Evolutionary conservation across 2,329 filamentous ascomycete genomes (phyloP).

Genomic region (Hypoxylon sp.): DNA sequence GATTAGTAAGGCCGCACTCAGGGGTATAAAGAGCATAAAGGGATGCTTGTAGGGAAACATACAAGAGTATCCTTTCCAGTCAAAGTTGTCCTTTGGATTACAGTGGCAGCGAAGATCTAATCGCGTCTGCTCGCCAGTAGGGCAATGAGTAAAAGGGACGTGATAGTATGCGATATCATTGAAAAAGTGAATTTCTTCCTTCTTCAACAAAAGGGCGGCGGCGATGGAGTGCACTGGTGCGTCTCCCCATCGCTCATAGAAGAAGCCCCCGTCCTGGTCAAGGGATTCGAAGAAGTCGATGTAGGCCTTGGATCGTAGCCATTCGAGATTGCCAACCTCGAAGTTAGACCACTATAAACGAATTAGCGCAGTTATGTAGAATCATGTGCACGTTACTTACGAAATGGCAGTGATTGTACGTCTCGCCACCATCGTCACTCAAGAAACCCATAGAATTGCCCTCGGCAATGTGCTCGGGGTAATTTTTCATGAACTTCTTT

Average conservation of each 20-base stretch:
- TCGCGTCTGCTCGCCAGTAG: slow-evolving; percentile 87
- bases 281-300: slow-evolving; percentile 90
- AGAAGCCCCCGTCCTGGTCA: slow-evolving; percentile 94
- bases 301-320: slow-evolving; percentile 91
- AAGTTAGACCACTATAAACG: slow-evolving; percentile 92
- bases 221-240: slow-evolving; percentile 99
- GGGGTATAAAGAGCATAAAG: too few species aligned
- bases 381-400: slow-evolving; percentile 66
- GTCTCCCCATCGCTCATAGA: slow-evolving; percentile 99
- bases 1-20: slow-evolving; percentile 24
- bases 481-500: slow-evolving; percentile 92
- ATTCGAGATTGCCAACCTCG: slow-evolving; percentile 93
- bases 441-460: slow-evolving; percentile 92
- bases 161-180: slow-evolving; percentile 99
- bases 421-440: slow-evolving; percentile 90
- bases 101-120: slow-evolving; percentile 92
- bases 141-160: slow-evolving; percentile 97
- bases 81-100: slow-evolving; percentile 97
- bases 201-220: slow-evolving; percentile 86
- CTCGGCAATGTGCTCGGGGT: slow-evolving; percentile 88
- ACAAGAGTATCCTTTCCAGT: slow-evolving; percentile 99
- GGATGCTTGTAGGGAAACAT: slow-evolving; percentile 59
- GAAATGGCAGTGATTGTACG: slow-evolving; percentile 98
- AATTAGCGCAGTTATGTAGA: slow-evolving; percentile 48
- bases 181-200: slow-evolving; percentile 98